phyloP scores from a whole-genome alignment of 371 early-diverging fungal genomes.

The Actinomortierella ambigua region DNA sequence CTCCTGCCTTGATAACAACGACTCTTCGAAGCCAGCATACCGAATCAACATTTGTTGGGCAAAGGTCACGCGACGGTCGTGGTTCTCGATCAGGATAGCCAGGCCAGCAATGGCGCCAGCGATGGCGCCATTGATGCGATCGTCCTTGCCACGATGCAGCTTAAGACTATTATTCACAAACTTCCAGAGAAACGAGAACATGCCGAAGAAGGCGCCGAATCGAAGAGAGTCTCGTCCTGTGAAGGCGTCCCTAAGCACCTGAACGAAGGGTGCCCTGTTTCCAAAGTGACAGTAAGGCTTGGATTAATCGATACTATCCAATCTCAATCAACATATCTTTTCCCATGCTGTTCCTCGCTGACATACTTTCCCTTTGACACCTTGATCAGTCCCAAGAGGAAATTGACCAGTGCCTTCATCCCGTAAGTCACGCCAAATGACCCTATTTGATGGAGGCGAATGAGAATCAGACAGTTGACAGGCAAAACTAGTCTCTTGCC shows the following conservation, averaged over 20 bases:
- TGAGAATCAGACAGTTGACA: no score
- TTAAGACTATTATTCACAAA: slow-evolving; percentile 69
- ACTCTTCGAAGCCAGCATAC: slow-evolving; percentile 6
- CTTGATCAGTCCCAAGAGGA: slow-evolving; percentile 34
- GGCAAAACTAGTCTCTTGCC: no score
- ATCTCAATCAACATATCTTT: not conserved
- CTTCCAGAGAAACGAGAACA: slow-evolving; percentile 78
- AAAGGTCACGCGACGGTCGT: slow-evolving; percentile 64
- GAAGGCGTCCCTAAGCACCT: slow-evolving; percentile 53
- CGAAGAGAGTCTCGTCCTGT: slow-evolving; percentile 59
- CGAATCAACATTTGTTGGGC: slow-evolving; percentile 57
- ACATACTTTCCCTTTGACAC: slow-evolving; percentile 38
- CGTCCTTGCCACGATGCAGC: slow-evolving; percentile 60
- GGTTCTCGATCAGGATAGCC: slow-evolving; percentile 62
- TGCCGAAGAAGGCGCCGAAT: slow-evolving; percentile 76
- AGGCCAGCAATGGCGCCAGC: slow-evolving; percentile 61
- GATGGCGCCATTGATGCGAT: slow-evolving; percentile 63
- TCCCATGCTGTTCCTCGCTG: not conserved
- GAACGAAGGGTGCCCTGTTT: slow-evolving; percentile 50
- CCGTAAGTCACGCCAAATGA: slow-evolving; percentile 30
- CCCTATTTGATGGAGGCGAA: no score
- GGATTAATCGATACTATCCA: not conserved
- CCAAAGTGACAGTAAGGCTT: not conserved
- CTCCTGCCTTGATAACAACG: no score
- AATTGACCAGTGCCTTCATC: slow-evolving; percentile 29